These are phyloP conservation scores for Dendrobium chrysotoxum DNA, from an alignment of 106 monocot genomes.

Conservation along the genomic window DNA sequence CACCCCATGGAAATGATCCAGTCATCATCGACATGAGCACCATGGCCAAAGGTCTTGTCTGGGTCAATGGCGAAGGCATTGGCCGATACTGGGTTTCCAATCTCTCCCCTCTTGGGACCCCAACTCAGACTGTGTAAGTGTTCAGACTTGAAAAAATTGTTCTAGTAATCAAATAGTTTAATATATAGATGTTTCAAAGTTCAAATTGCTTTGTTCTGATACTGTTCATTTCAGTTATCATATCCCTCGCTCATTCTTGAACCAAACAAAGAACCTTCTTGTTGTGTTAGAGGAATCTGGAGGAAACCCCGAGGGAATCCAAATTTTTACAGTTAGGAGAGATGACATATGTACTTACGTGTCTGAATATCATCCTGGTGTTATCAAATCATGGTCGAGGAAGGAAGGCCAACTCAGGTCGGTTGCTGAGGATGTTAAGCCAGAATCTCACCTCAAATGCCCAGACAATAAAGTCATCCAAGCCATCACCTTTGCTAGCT, in stretches of 20 bases:
- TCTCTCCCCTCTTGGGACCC: conserved; percentile 50
- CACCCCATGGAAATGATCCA: conserved; percentile 60
- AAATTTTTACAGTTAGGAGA: conserved; percentile 40
- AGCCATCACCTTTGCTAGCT: conserved; percentile 51
- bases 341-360: conserved; percentile 60
- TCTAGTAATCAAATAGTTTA: not conserved
- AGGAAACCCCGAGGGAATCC: conserved; percentile 49
- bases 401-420: conserved; percentile 23
- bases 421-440: conserved; percentile 35
- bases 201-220: not conserved
- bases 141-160: not conserved
- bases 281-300: conserved; percentile 11
- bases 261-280: conserved; percentile 15
- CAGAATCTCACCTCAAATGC: conserved; percentile 35
- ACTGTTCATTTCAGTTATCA: conserved; percentile 25
- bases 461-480: conserved; percentile 33
- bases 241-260: conserved; percentile 51
- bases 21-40: conserved; percentile 62
- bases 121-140: conserved; percentile 65
- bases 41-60: conserved; percentile 78
- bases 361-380: conserved; percentile 50
- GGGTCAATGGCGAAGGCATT: conserved; percentile 78
- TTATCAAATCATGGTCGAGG: conserved; percentile 30
- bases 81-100: conserved; percentile 82
- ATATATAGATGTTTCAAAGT: not conserved